Evolutionary conservation across 129 eudicot genomes (phyloP), one percentile per base, ranked within the genome.

Genomic region (Helianthus tuberosus): DNA sequence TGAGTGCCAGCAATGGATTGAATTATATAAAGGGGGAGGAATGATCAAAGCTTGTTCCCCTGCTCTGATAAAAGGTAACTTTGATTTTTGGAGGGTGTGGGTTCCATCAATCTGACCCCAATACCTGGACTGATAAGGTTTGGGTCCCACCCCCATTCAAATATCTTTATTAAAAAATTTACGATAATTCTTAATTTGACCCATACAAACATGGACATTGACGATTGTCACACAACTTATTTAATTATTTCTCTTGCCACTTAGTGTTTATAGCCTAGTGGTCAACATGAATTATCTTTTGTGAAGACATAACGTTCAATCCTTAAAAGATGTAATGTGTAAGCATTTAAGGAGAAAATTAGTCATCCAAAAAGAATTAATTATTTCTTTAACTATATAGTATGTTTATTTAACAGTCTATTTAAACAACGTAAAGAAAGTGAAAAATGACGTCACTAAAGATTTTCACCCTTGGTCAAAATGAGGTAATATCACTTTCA

Each of bases 101-200:
- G 92, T 69, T 62, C 90, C 79, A 63, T 52, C 84, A 75, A 77
- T 84, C 96, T 81, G 93, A 91, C 82, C 96, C 85, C 83, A 86
- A 84, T 81, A 91, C 91, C 96, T 88, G 92, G 92, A 86, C 86
- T 86, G 92, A 85, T 86, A 86, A 89, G 90, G 89, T 74, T 69
- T 58, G 83, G 96, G 96, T 69, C 96, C 96, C 96, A 59, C 69
- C 7, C 70, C 55, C 61, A 36, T 73, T 64, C 52, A 79, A 57
- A 65, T 71, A 64, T 72, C 71, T 80, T 49, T 52, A 35, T 68
- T 74, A 70, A n/a, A 55, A n/a, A 46, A 32, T 3, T 43, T 43
- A 43, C 2, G 60, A 59, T 57, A 16, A 61, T 77, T 69, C 81
- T 60, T 72, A 64, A 43, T 43, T 72, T 79, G 62, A 79, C 78